These are phyloP conservation scores for Sesbania bispinosa DNA, from an alignment of 306 rosid species.

Conservation along the genomic window DNA sequence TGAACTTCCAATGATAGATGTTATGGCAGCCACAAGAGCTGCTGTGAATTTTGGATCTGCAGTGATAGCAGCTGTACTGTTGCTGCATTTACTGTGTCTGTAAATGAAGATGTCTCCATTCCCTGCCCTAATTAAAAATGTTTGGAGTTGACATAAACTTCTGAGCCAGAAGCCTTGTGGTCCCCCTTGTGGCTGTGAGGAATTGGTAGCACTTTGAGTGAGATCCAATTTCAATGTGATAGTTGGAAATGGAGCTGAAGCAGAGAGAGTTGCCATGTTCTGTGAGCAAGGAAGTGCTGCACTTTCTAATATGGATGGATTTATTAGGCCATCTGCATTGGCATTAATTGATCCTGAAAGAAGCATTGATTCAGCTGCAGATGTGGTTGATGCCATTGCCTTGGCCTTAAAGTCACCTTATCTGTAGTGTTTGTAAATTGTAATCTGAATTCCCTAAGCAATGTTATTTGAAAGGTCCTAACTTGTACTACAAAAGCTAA, in stretches of 20 bases:
- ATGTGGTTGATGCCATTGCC: constrained; percentile 61
- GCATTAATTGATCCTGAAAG: constrained; percentile 61
- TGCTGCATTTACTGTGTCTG: constrained; percentile 35
- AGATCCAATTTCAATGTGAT: constrained; percentile 68
- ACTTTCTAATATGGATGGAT: constrained; percentile 34
- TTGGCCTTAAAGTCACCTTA: no score
- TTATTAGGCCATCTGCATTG: constrained; percentile 34
- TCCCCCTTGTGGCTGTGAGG: neutral
- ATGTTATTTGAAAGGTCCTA: neutral
- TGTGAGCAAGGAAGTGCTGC: constrained; percentile 26
- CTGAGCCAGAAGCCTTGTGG: neutral
- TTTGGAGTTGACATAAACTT: neutral
- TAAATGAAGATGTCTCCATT: constrained; percentile 14
- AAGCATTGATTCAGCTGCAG: constrained; percentile 58
- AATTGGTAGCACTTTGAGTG: constrained; percentile 20
- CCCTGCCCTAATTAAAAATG: constrained; percentile 17
- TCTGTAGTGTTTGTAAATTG: neutral
- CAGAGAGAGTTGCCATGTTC: constrained; percentile 52
- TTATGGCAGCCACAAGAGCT: constrained; percentile 50
- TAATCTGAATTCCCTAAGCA: neutral
- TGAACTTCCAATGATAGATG: constrained; percentile 40
- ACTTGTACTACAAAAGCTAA: neutral
- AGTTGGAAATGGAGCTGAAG: constrained; percentile 73
- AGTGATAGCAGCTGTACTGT: constrained; percentile 45
- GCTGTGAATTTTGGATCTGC: constrained; percentile 51